Evolutionary conservation across 805 yeast genomes (phyloP), one percentile per base, ranked within the genome.

Genomic region (Candida tallmaniae): DNA sequence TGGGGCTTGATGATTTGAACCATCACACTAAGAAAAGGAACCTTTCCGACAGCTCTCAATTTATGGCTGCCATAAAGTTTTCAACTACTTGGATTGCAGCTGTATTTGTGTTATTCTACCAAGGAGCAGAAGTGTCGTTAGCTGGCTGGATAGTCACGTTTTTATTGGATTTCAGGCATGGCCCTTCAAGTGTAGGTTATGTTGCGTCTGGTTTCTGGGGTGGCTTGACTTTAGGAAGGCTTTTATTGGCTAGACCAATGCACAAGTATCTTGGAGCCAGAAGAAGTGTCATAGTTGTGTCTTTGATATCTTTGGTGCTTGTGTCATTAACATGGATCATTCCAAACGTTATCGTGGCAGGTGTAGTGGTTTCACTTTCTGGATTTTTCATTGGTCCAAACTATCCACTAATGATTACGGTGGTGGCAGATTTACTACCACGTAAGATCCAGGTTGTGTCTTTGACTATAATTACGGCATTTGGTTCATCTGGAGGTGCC

Each of bases 121-220:
- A 80, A 44, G 90, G 89, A 4, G 73, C 76, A 3, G 89, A 82
- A 52, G 80, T 81, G 15, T 57, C 81, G 1, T 58, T 81, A 40
- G 87, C 82, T 2, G 80, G 86, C 4, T 82, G 89, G 88, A 60
- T 77, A n/a, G 78, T 77, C 32, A 76, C 85, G 2, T 83, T 70
- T 46, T 57, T 83, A 36, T 62, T 77, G 26, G 73, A 69, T 17
- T 71, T 76, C 32, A 70, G 83, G 39, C 53, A 66, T 11, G 77
- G 78, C 10, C 58, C 63, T 27, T 44, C 62, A 1, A 52, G 60
- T 15, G 74, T 78, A 49, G 82, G 87, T 8, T 78, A 74, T 45
- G 75, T 80, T 6, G 77, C 82, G 0, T 73, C 86, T 4, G 81
- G 84, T 11, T 82, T 72, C 50, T 82, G 88, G 88, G 70, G 73